A percentile compares a stretch with the other conserved stretches of the same genome.
Conservation (phyloP, 2,329 filamentous ascomycete genomes). For the Aspergillus fischeri region DNA sequence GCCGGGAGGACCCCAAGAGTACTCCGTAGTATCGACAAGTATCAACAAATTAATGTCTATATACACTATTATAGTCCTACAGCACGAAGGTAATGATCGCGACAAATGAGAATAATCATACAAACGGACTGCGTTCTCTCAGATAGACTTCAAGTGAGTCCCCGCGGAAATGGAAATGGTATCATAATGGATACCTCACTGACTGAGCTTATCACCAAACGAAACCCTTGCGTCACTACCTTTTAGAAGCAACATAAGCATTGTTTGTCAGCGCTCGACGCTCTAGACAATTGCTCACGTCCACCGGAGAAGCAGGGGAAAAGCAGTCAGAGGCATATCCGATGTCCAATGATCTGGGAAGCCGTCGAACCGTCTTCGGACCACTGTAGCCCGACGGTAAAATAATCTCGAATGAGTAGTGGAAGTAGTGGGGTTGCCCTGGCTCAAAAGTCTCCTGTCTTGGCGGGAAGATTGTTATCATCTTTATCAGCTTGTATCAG, state of each 20-base stretch:
- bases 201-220: background rate
- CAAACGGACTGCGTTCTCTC: background rate
- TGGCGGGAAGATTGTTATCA: background rate
- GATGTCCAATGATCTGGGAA: background rate
- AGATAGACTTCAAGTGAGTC: background rate
- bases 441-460: background rate
- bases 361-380: conserved; percentile 20
- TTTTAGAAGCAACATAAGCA: background rate
- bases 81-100: background rate
- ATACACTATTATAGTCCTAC: background rate
- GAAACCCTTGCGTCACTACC: background rate
- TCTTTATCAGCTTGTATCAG: background rate
- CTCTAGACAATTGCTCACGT: background rate
- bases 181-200: background rate
- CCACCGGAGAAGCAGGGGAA: conserved; percentile 6
- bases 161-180: background rate
- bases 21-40: too few relatives aligned
- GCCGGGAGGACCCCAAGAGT: background rate
- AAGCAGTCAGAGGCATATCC: conserved; percentile 1
- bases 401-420: conserved; percentile 8
- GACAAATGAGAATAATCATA: background rate
- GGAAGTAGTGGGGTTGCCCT: conserved; percentile 16
- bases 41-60: background rate
- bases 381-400: conserved; percentile 28
- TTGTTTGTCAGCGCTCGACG: background rate